Evolutionary conservation across 78 protist species (phyloP).

Genomic region (Tieghemostelium lacteum): DNA sequence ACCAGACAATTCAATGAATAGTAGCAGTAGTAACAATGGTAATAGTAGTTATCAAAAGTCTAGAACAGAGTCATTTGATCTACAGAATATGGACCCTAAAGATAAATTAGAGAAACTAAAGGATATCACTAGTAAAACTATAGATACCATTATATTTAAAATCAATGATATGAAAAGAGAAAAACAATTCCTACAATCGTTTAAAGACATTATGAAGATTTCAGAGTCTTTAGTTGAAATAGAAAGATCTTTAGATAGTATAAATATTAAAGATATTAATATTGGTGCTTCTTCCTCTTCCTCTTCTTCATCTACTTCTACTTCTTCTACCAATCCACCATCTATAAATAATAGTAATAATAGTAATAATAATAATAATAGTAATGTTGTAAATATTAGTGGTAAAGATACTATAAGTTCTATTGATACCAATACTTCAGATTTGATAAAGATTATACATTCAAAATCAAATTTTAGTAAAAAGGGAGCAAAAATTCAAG

Average conservation of each 20-base stretch:
- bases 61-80: no score
- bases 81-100: background rate
- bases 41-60: no score
- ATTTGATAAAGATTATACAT: slow-evolving; percentile 47
- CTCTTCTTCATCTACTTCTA: background rate
- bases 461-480: slow-evolving; percentile 13
- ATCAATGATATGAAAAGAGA: slow-evolving; percentile 69
- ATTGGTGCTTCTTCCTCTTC: no score
- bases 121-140: slow-evolving; percentile 64
- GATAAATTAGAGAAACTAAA: slow-evolving; percentile 61
- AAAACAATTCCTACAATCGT: slow-evolving; percentile 58
- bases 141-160: slow-evolving; percentile 47
- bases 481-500: slow-evolving; percentile 18
- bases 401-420: background rate
- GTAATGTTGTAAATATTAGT: background rate
- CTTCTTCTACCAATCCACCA: background rate
- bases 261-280: background rate
- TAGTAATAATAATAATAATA: background rate
- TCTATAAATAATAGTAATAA: no score
- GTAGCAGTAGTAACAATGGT: background rate
- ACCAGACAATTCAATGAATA: no score
- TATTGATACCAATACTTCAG: background rate
- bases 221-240: slow-evolving; percentile 52
- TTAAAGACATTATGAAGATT: slow-evolving; percentile 66
- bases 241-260: slow-evolving; percentile 31